These are phyloP conservation scores for Cucurbita pepo DNA, from an alignment of 306 rosid species.

Conservation along the genomic window DNA sequence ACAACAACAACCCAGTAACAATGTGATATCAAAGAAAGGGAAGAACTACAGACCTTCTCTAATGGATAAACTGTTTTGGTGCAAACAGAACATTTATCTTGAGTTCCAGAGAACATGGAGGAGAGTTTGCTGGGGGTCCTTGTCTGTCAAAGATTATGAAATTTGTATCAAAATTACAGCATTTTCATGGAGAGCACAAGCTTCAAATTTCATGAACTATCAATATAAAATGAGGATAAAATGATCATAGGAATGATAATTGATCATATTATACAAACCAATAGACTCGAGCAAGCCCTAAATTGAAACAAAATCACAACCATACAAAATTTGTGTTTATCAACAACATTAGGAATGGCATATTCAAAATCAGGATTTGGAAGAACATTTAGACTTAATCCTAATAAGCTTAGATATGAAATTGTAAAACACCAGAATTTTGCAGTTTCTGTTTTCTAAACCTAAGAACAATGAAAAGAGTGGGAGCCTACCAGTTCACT, in stretches of 20 bases:
- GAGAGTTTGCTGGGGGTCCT: constrained; percentile 76
- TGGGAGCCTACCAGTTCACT: constrained; percentile 31
- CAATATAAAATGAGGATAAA: not conserved
- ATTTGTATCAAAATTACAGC: not conserved
- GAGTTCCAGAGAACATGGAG: constrained; percentile 78
- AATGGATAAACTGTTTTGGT: constrained; percentile 81
- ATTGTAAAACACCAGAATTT: not conserved
- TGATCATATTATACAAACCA: not conserved
- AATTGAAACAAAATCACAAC: not conserved
- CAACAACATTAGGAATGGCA: constrained; percentile 16
- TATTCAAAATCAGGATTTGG: not conserved
- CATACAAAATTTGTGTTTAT: not conserved
- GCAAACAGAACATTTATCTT: constrained; percentile 78
- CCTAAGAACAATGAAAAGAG: not conserved
- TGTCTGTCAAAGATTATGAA: constrained; percentile 21
- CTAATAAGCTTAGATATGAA: not conserved
- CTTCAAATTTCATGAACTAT: not conserved
- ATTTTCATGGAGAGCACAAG: not conserved
- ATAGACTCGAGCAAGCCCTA: not conserved
- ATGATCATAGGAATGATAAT: not conserved
- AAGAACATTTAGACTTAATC: not conserved
- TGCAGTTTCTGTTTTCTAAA: not conserved
- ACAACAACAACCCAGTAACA: not conserved
- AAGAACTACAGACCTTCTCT: constrained; percentile 54
- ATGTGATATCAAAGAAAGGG: too few species aligned